Conservation (phyloP, 371 early-diverging fungal genomes). For the Rhizomucor miehei region DNA sequence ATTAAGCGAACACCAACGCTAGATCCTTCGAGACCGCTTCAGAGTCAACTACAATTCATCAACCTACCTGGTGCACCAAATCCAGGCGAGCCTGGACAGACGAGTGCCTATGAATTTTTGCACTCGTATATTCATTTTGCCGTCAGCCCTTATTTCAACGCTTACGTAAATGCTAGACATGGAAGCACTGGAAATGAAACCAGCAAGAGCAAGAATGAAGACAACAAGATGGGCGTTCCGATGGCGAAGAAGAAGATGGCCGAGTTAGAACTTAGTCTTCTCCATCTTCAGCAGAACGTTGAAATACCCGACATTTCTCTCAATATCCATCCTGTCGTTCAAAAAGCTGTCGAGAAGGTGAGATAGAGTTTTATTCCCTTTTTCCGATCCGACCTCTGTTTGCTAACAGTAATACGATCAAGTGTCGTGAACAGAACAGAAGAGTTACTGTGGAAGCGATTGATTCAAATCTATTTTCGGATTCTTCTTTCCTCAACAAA, state of each 20-base stretch:
- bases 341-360: slow-evolving; percentile 74
- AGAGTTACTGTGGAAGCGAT: slow-evolving; percentile 75
- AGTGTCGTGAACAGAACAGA: slow-evolving; percentile 62
- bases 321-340: slow-evolving; percentile 83
- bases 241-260: slow-evolving; percentile 98
- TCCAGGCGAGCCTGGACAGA: slow-evolving; percentile 49
- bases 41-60: slow-evolving; percentile 85
- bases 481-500: slow-evolving; percentile 88
- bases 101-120: slow-evolving; percentile 88
- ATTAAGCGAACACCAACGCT: slow-evolving; percentile 84
- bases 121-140: slow-evolving; percentile 93
- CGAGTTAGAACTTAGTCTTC: slow-evolving; percentile 92
- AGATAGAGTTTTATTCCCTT: slow-evolving; percentile 6
- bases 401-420: neutral
- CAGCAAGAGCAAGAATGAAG: slow-evolving; percentile 66
- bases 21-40: slow-evolving; percentile 73
- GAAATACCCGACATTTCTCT: slow-evolving; percentile 94
- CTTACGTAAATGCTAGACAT: slow-evolving; percentile 79
- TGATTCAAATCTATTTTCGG: slow-evolving; percentile 63
- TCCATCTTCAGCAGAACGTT: slow-evolving; percentile 96
- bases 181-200: slow-evolving; percentile 38
- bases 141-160: slow-evolving; percentile 96
- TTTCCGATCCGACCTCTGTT: no score
- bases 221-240: slow-evolving; percentile 86
- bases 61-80: slow-evolving; percentile 88